These are phyloP conservation scores for Metschnikowia reukaufii DNA, from an alignment of 805 yeast genomes.

Conservation along the genomic window DNA sequence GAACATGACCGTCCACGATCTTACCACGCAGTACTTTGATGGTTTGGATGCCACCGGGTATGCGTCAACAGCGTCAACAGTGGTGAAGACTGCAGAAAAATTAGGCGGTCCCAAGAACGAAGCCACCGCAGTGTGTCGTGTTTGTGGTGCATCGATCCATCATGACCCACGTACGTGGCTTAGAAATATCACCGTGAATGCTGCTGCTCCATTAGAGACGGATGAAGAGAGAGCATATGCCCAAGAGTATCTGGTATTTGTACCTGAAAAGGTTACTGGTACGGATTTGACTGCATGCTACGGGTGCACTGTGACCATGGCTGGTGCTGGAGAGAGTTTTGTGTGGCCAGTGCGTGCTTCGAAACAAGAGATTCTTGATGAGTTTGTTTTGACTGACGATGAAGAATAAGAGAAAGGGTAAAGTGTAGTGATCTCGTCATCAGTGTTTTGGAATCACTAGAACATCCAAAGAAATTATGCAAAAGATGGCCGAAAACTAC, in stretches of 20 bases:
- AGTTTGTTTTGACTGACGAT: constrained; percentile 46
- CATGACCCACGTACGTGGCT: constrained; percentile 68
- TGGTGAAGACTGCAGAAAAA: constrained; percentile 84
- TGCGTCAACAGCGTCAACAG: constrained; percentile 89
- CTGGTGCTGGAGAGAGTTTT: constrained; percentile 34
- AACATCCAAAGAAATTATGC: too few species aligned
- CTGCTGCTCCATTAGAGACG: constrained; percentile 48
- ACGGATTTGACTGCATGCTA: constrained; percentile 52
- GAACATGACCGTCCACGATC: constrained; percentile 78
- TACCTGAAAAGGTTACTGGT: constrained; percentile 2
- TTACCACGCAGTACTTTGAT: constrained; percentile 70
- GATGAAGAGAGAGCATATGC: constrained; percentile 39
- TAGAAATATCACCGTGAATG: constrained; percentile 61
- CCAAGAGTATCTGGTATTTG: constrained; percentile 15
- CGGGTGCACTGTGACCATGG: constrained; percentile 70
- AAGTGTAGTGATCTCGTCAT: too few species aligned
- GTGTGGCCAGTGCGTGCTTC: constrained; percentile 38
- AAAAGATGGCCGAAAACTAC: too few species aligned
- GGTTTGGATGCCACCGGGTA: constrained; percentile 69
- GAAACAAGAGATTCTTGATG: constrained; percentile 43
- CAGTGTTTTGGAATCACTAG: too few species aligned
- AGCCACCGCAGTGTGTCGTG: constrained; percentile 41
- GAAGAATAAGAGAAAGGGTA: not conserved
- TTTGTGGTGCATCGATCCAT: constrained; percentile 58
- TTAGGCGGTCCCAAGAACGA: constrained; percentile 48